Evolutionary conservation across 2,329 filamentous ascomycete genomes (phyloP), one percentile per base, ranked within the genome.

Genomic region (Blastomyces emzantsi): DNA sequence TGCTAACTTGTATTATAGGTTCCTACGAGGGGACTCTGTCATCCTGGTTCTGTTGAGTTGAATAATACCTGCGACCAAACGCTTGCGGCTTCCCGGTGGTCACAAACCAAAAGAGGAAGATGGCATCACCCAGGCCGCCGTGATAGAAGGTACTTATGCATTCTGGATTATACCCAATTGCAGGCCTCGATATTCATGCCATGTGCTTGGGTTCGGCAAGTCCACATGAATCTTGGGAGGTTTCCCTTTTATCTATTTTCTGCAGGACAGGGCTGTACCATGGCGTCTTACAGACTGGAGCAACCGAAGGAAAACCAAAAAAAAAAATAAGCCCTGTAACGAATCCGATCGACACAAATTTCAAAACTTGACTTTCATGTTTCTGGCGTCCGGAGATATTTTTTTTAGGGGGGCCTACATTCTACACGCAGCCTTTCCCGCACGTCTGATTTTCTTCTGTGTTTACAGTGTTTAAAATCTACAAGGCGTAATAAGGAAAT

Each of bases 41-140:
- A 93, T 96, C 71, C 80, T 95, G 69, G 90, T 96, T 65, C 80
- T 95, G 70, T 81, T 95, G 73, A 93, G 89, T 80, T 93, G 82
- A 81, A 69, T 57, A 41, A 22, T 49, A 28, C 41, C 36, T 49
- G 17, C 57, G 5, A 36, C 17, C 22, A 11, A 22, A 49, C 25
- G 19, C 41, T 49, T 47, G 17, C 56, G 13, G 19, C 43, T 60
- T 47, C 15, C 22, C 25, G 5, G 6, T 3, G 22, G 43, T 33
- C 25, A 36, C 41, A n/a, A 47, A 8, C 15, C 41, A 30, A 5
- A 13, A n/a, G 9, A 19, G 39, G 56, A 60, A 43, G 28, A 41
- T 33, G 43, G 57, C 57, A 49, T 41, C 25, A 49, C 8, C 57
- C 57, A 60, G 57, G 43, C 57, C 28, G 25, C 56, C 36, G 56